These are phyloP conservation scores for Scortechinia acanthostroma DNA, from an alignment of 2,329 filamentous ascomycete species.

Conservation along the genomic window DNA sequence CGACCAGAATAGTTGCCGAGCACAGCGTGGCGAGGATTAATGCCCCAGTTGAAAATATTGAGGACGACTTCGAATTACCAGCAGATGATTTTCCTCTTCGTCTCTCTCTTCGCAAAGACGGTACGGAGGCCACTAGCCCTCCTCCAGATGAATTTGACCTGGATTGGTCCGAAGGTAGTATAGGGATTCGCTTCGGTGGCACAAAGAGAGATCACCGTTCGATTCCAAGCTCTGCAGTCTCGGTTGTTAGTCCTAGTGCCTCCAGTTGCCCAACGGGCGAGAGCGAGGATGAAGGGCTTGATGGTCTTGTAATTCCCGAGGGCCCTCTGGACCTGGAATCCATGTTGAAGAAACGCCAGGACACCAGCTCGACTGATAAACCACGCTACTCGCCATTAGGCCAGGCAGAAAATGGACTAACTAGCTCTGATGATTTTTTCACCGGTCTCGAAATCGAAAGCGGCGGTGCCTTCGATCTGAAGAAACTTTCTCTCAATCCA, in stretches of 20 bases:
- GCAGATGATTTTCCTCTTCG: slow-evolving; percentile 24
- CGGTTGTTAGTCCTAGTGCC: slow-evolving; percentile 57
- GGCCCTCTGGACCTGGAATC: slow-evolving; percentile 51
- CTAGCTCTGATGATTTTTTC: slow-evolving; percentile 46
- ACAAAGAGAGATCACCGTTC: slow-evolving; percentile 45
- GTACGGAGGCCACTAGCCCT: slow-evolving; percentile 21
- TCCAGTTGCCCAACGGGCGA: slow-evolving; percentile 55
- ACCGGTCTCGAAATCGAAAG: slow-evolving; percentile 50
- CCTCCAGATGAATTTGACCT: slow-evolving; percentile 45
- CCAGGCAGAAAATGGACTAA: slow-evolving; percentile 7
- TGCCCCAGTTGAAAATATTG: slow-evolving; percentile 29
- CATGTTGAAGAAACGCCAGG: slow-evolving; percentile 44
- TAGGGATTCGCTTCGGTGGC: slow-evolving; percentile 55
- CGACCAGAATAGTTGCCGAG: not conserved
- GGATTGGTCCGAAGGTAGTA: slow-evolving; percentile 57
- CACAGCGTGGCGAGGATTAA: too few species aligned
- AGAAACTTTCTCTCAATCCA: slow-evolving; percentile 51
- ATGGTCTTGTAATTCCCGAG: slow-evolving; percentile 50
- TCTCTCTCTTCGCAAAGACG: slow-evolving; percentile 25
- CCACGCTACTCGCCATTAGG: not conserved
- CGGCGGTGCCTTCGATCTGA: slow-evolving; percentile 45
- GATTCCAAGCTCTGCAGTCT: slow-evolving; percentile 52
- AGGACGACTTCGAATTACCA: slow-evolving; percentile 33
- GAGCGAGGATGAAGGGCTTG: slow-evolving; percentile 57
- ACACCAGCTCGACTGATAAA: slow-evolving; percentile 10